Evolutionary conservation across 371 early-diverging fungal species (phyloP), one percentile per base, ranked within the genome.

Genomic region (Apophysomyces variabilis): DNA sequence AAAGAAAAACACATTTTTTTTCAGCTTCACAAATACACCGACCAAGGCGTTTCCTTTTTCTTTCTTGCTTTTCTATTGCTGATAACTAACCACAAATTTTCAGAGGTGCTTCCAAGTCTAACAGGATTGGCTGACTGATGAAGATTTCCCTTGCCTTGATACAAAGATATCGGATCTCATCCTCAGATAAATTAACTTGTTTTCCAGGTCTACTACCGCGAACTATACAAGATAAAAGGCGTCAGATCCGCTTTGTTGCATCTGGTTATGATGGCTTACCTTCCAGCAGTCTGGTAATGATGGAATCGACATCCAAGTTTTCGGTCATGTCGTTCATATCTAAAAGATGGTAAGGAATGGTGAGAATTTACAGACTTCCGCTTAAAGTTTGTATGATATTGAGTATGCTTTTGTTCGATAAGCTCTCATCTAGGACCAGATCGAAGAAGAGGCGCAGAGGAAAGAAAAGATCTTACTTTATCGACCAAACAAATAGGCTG

Each of bases 31-130:
- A 11, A 38, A 57, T 50, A 57, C 7, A 36, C 35, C 14, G 14
- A 36, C 3, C 3, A 26, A 26, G 32, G 32, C 32, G 32, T 26
- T 26, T 26, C 32, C 1, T 26, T 26, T 26, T 26, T 26, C 32
- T 26, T 26, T 26, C 32, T 26, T 26, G 32, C 32, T 26, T 26
- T 26, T 26, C 32, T 26, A 2, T 26, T 26, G 3, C 32, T 26
- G 32, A 26, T 26, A 14, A 43, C 78, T 66, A 66, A 85, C 95
- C 96, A 70, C 95, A 95, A 64, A 98, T 92, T 71, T 96, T 97
- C 65, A 97, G 90, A 9, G 97, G 98, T n/a, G 95, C 96, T 61
- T 93, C 93, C 57, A 98, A 80, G 73, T 97, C 96, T 38, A 96
- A 86, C 44, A 98, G 85, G 64, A 93, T 93, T 32, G 97, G 96